Conservation (phyloP, 495 filamentous ascomycete genomes). For the Hyaloscypha variabilis region DNA sequence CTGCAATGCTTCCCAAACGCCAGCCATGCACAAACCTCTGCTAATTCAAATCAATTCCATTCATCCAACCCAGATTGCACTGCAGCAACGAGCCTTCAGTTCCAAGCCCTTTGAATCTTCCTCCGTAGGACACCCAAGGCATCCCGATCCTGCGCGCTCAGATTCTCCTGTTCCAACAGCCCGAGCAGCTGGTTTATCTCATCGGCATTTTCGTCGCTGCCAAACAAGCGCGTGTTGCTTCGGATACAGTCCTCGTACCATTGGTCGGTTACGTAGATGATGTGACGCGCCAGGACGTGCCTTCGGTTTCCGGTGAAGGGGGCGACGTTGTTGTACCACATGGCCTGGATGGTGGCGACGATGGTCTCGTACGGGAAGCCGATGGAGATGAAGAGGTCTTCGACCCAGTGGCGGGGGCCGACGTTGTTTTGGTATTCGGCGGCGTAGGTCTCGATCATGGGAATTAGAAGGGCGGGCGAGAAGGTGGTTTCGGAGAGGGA, state of each 20-base stretch:
- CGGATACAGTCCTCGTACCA: conserved; percentile 68
- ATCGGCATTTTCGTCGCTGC: conserved; percentile 51
- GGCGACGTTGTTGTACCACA: conserved; percentile 81
- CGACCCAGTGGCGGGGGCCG: conserved; percentile 72
- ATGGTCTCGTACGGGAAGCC: conserved; percentile 75
- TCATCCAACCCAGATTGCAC: too few species aligned
- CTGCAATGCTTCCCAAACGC: neutral
- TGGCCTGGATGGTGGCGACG: conserved; percentile 73
- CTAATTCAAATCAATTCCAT: neutral
- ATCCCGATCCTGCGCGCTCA: conserved; percentile 20
- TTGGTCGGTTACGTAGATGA: conserved; percentile 59
- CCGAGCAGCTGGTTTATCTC: conserved; percentile 49
- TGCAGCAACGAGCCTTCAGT: neutral
- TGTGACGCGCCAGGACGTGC: conserved; percentile 60
- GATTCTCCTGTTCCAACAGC: conserved; percentile 27
- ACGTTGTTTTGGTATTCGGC: conserved; percentile 69
- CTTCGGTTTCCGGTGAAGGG: conserved; percentile 75
- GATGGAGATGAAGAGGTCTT: conserved; percentile 78
- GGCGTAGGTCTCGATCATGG: conserved; percentile 77
- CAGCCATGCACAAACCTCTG: neutral
- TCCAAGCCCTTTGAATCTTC: conserved; percentile 41
- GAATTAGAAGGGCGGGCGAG: conserved; percentile 60
- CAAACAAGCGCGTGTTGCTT: conserved; percentile 41
- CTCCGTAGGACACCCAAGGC: conserved; percentile 43
- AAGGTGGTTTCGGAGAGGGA: conserved; percentile 75